Evolutionary conservation across 2,329 filamentous ascomycete genomes (phyloP).

Genomic region (Colletotrichum scovillei): DNA sequence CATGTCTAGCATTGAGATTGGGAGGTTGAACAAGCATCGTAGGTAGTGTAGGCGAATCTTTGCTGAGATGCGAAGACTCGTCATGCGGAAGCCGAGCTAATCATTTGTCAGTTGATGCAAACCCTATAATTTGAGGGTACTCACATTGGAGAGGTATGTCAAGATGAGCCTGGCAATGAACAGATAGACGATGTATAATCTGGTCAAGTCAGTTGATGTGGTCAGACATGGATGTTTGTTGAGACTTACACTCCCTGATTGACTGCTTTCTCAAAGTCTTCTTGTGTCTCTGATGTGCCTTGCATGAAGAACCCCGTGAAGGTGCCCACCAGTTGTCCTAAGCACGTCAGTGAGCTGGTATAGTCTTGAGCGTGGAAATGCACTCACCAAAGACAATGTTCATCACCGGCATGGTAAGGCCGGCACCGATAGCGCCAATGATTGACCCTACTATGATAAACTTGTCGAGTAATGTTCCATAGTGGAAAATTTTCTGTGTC

Average conservation of each 20-base stretch:
- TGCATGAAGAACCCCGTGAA: conserved; percentile 41
- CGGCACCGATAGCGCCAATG: conserved; percentile 28
- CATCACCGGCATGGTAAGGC: conserved; percentile 45
- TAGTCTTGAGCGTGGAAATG: not conserved
- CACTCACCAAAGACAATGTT: conserved; percentile 47
- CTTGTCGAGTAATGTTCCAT: conserved; percentile 25
- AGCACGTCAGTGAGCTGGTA: not conserved
- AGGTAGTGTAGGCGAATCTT: conserved; percentile 62
- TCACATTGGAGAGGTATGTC: conserved; percentile 46
- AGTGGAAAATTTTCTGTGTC: conserved; percentile 20
- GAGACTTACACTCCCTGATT: conserved; percentile 38
- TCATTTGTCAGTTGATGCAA: not conserved
- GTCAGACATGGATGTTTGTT: not conserved
- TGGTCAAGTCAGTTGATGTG: conserved; percentile 19
- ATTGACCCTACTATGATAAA: conserved; percentile 26
- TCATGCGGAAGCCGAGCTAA: conserved; percentile 59
- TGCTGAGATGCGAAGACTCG: conserved; percentile 61
- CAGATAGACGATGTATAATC: conserved; percentile 50
- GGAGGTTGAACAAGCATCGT: conserved; percentile 58
- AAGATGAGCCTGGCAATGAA: conserved; percentile 47
- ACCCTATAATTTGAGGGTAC: conserved; percentile 19
- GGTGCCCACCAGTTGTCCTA: conserved; percentile 43
- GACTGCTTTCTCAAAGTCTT: conserved; percentile 30
- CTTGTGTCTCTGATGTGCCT: conserved; percentile 29
- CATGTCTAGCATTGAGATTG: conserved; percentile 60